Percentiles rank a stretch among this genome's conserved stretches.
Evolutionary conservation across 345 rosid genomes (phyloP).

Genomic region (Eucalyptus brandiana): DNA sequence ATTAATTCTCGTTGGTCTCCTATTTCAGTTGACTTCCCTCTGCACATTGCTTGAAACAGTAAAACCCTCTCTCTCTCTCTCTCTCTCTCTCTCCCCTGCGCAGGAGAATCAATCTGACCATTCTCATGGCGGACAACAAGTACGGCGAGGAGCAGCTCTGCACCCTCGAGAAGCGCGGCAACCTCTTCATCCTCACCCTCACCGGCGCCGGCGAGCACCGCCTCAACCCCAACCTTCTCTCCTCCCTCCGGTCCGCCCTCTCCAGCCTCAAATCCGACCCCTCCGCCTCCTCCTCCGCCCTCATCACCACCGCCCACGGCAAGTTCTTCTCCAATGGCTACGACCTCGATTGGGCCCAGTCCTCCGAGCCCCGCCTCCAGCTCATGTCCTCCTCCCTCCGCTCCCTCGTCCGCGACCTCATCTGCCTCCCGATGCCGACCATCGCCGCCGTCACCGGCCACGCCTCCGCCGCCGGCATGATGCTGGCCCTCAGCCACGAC

Average conservation of each 20-base stretch:
- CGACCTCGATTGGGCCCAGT: slow-evolving; percentile 45
- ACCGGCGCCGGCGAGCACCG: slow-evolving; percentile 59
- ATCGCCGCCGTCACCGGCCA: slow-evolving; percentile 65
- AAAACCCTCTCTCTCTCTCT: neutral
- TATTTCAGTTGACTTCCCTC: neutral
- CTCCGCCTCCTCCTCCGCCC: slow-evolving; percentile 24
- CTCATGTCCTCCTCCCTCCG: slow-evolving; percentile 26
- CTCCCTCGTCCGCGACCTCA: slow-evolving; percentile 30
- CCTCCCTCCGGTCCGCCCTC: slow-evolving; percentile 28
- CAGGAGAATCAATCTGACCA: neutral
- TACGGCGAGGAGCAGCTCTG: slow-evolving; percentile 12
- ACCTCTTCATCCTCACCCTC: slow-evolving; percentile 34
- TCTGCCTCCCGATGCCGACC: slow-evolving; percentile 59
- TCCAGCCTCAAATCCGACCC: slow-evolving; percentile 20
- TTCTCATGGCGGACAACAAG: neutral
- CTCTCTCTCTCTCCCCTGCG: neutral
- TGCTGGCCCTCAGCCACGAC: slow-evolving; percentile 55
- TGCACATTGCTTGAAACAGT: neutral
- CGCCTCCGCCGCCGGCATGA: slow-evolving; percentile 58
- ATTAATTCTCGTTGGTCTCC: neutral
- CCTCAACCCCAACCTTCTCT: slow-evolving; percentile 32
- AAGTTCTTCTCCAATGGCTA: slow-evolving; percentile 86
- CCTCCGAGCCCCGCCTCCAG: slow-evolving; percentile 7
- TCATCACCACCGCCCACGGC: slow-evolving; percentile 58
- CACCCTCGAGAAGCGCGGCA: slow-evolving; percentile 41